Evolutionary conservation across 805 yeast species (phyloP).

Genomic region (Candida tammaniensis): DNA sequence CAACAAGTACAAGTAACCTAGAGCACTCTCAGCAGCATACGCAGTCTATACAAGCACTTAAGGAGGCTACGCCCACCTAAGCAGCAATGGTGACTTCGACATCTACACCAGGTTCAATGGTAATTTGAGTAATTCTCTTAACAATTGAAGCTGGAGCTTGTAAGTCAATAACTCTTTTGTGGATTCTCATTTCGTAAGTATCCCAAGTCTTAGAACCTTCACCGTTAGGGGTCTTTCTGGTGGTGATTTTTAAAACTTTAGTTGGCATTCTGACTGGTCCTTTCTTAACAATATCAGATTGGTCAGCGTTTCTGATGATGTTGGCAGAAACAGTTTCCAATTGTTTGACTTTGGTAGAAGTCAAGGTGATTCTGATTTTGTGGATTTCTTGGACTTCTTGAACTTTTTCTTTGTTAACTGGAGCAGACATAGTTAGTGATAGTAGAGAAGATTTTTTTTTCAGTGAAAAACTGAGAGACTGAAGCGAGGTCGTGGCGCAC

Average conservation of each 20-base stretch:
- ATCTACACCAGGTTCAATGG: slow-evolving; percentile 99
- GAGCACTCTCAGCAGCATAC: too few relatives aligned
- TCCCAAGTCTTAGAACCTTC: slow-evolving; percentile 99
- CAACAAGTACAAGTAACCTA: slow-evolving; percentile 40
- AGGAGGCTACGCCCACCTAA: slow-evolving; percentile 49
- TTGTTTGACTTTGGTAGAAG: slow-evolving; percentile 98
- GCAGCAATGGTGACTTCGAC: slow-evolving; percentile 91
- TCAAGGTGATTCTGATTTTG: slow-evolving; percentile 98
- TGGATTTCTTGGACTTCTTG: slow-evolving; percentile 80
- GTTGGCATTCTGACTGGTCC: slow-evolving; percentile 99
- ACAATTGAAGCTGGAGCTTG: slow-evolving; percentile 93
- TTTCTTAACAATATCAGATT: slow-evolving; percentile 82
- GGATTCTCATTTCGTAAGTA: slow-evolving; percentile 99
- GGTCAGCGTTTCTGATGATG: slow-evolving; percentile 85
- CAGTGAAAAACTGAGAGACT: not conserved
- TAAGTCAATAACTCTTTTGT: slow-evolving; percentile 99
- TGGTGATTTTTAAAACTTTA: slow-evolving; percentile 94
- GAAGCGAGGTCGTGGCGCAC: not conserved
- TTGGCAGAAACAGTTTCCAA: slow-evolving; percentile 93
- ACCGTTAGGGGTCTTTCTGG: slow-evolving; percentile 99
- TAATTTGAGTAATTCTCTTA: slow-evolving; percentile 95
- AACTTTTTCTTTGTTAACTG: slow-evolving; percentile 79
- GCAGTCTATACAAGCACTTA: too few relatives aligned
- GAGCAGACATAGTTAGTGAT: slow-evolving; percentile 64
- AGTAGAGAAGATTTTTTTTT: slow-evolving; percentile 5